Percentiles rank a stretch among this genome's conserved stretches.
phyloP scores from a whole-genome alignment of 108 stramenopile genomes.

The Nitzschia palea region DNA sequence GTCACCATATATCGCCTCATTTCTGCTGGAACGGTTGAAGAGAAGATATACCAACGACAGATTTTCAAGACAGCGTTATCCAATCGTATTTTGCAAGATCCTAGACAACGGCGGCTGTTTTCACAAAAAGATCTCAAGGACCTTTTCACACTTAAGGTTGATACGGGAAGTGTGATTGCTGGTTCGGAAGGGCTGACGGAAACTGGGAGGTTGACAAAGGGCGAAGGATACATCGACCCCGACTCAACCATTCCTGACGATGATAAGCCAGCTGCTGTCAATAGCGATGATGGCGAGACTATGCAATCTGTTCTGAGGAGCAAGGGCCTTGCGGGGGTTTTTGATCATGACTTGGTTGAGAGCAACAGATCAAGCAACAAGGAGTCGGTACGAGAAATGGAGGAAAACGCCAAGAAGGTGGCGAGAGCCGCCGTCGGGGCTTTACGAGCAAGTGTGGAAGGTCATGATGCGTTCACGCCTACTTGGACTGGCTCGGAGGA shows the following conservation, averaged over 20 bases:
- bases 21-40: slow-evolving; percentile 94
- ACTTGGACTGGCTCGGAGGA: slow-evolving; percentile 70
- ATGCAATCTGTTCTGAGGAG: slow-evolving; percentile 71
- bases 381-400: slow-evolving; percentile 67
- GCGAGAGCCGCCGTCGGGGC: slow-evolving; percentile 61
- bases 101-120: slow-evolving; percentile 88
- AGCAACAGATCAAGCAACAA: slow-evolving; percentile 38
- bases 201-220: slow-evolving; percentile 63
- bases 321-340: slow-evolving; percentile 78
- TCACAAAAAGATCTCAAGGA: slow-evolving; percentile 87
- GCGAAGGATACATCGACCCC: slow-evolving; percentile 60
- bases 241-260: slow-evolving; percentile 26
- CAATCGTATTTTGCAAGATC: slow-evolving; percentile 90
- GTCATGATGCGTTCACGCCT: slow-evolving; percentile 40
- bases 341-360: slow-evolving; percentile 57
- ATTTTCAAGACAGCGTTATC: slow-evolving; percentile 97
- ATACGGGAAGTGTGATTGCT: slow-evolving; percentile 44
- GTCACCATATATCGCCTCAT: slow-evolving; percentile 97
- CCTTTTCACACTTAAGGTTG: slow-evolving; percentile 86
- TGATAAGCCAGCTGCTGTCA: background rate
- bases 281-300: slow-evolving; percentile 46
- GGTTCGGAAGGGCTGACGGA: slow-evolving; percentile 63
- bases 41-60: slow-evolving; percentile 98
- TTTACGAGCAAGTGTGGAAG: slow-evolving; percentile 52
- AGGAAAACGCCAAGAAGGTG: slow-evolving; percentile 67